phyloP scores from a whole-genome alignment of 2,329 filamentous ascomycete genomes.

The Elsinoe perseae region DNA sequence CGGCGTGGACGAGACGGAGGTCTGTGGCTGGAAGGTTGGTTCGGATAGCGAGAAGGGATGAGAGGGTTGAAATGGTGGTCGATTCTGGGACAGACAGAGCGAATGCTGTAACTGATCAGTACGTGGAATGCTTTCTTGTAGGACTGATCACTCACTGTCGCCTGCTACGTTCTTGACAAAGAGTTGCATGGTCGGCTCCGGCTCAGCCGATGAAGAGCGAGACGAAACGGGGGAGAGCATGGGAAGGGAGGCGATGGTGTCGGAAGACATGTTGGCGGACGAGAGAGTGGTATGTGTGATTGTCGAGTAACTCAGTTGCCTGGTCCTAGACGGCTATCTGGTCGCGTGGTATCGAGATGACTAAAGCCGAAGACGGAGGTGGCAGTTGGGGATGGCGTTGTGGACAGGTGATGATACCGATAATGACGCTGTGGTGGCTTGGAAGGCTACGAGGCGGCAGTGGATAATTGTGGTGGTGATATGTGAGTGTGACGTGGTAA shows the following conservation, averaged over 20 bases:
- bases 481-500: not conserved
- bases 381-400: constrained; percentile 15
- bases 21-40: constrained; percentile 45
- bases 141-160: constrained; percentile 43
- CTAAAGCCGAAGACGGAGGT: constrained; percentile 11
- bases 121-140: constrained; percentile 21
- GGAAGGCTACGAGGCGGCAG: not conserved
- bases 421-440: constrained; percentile 12
- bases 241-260: constrained; percentile 35
- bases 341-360: constrained; percentile 15
- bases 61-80: constrained; percentile 49
- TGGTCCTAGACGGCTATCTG: not conserved
- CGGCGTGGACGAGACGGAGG: constrained; percentile 51
- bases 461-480: not conserved
- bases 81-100: constrained; percentile 47
- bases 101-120: constrained; percentile 39
- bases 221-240: constrained; percentile 27
- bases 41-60: constrained; percentile 50
- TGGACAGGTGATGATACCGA: constrained; percentile 13
- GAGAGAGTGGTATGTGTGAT: not conserved
- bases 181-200: constrained; percentile 51
- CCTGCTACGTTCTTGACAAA: constrained; percentile 54
- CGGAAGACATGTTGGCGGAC: constrained; percentile 33
- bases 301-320: not conserved
- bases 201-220: constrained; percentile 35